phyloP scores from a whole-genome alignment of 345 rosid genomes.

The Camelina neglecta region DNA sequence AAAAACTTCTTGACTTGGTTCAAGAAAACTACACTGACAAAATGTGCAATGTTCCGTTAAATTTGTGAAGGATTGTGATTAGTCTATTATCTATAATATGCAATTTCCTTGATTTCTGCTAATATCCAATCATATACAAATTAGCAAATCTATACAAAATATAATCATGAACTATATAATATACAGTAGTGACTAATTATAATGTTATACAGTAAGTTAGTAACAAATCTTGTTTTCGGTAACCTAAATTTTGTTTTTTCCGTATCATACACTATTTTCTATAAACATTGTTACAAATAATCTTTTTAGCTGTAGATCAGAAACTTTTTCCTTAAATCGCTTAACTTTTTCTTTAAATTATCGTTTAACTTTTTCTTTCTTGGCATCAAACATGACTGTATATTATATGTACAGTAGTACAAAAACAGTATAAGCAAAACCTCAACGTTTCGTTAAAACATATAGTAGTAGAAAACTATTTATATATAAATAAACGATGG shows the following conservation, averaged over 20 bases:
- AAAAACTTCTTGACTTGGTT: no score
- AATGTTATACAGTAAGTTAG: no score
- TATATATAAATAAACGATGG: neutral
- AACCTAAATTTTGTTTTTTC: neutral
- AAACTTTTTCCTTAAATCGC: neutral
- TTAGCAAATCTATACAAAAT: neutral
- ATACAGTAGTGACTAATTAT: neutral
- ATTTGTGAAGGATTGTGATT: no score
- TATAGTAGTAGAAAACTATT: neutral
- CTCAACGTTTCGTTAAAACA: slow-evolving; percentile 7
- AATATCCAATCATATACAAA: no score
- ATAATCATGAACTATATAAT: neutral
- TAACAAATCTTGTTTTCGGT: no score
- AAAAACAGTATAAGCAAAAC: slow-evolving; percentile 4
- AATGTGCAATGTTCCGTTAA: no score
- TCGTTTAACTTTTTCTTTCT: slow-evolving; percentile 14
- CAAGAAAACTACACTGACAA: no score
- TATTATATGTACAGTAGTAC: neutral
- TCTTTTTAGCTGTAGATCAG: neutral
- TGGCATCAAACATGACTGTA: neutral
- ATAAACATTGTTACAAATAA: neutral
- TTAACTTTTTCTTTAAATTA: neutral
- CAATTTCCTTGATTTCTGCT: no score
- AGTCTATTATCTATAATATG: no score
- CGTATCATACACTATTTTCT: neutral